Percentiles rank a stretch among this genome's conserved stretches.
Conservation (phyloP, 352 stramenopile species). For the Phytophthora quininea region DNA sequence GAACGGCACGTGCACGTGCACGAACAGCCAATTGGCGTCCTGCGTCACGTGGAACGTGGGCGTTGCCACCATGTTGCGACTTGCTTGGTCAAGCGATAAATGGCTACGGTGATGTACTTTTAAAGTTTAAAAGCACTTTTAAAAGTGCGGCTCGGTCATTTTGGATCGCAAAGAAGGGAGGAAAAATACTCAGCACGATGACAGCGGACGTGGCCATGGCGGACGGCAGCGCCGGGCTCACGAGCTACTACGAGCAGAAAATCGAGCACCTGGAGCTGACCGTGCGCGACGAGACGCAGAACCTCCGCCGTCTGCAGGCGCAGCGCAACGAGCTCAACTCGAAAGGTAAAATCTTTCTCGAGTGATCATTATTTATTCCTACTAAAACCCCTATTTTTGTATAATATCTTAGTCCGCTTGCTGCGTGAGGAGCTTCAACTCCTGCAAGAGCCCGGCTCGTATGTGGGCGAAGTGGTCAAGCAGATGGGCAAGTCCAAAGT, state of each 20-base stretch:
- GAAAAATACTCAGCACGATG: conserved; percentile 21
- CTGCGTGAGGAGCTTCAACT: conserved; percentile 98
- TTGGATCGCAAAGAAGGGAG: conserved; percentile 30
- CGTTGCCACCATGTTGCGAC: conserved; percentile 65
- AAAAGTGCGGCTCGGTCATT: too few relatives aligned
- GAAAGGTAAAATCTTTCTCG: conserved; percentile 76
- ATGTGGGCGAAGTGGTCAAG: conserved; percentile 99
- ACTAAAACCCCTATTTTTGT: conserved; percentile 12
- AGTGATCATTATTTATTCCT: too few relatives aligned
- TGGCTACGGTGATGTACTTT: too few relatives aligned
- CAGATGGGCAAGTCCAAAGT: conserved; percentile 99
- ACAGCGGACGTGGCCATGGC: conserved; percentile 52
- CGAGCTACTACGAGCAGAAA: conserved; percentile 95
- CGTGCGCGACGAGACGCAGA: conserved; percentile 94
- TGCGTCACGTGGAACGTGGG: conserved; percentile 87
- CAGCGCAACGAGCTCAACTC: conserved; percentile 99
- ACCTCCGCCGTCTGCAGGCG: conserved; percentile 97
- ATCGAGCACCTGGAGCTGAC: conserved; percentile 95
- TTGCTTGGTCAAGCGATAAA: too few relatives aligned
- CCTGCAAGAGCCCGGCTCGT: conserved; percentile 98
- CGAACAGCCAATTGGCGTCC: conserved; percentile 80
- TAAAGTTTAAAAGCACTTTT: too few relatives aligned
- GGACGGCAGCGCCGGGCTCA: conserved; percentile 63
- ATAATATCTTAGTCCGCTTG: conserved; percentile 88
- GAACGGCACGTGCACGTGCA: conserved; percentile 91